Evolutionary conservation across 306 rosid genomes (phyloP).

Genomic region (Sicyos edulis): DNA sequence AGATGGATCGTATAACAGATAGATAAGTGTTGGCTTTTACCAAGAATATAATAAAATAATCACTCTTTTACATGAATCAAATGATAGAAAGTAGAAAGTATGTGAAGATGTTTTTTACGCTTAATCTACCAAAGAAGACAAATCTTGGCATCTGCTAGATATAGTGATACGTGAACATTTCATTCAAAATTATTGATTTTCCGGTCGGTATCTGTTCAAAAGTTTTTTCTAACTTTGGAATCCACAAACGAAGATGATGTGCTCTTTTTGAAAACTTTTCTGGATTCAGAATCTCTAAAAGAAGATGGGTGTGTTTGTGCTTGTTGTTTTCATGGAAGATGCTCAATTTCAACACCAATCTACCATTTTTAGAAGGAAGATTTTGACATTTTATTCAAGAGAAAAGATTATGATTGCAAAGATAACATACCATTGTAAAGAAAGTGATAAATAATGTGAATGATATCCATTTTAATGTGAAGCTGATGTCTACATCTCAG

Average conservation of each 20-base stretch:
- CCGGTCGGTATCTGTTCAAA: neutral
- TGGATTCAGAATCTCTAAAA: too few relatives aligned
- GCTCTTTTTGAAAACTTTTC: too few relatives aligned
- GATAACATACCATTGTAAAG: neutral
- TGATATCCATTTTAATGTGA: slow-evolving; percentile 2
- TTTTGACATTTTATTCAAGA: neutral
- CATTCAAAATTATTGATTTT: neutral
- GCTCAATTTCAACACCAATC: neutral
- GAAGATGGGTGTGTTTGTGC: neutral
- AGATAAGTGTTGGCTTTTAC: neutral
- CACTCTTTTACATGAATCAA: neutral
- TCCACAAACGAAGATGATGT: neutral
- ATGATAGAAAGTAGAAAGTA: too few relatives aligned
- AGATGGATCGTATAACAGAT: neutral
- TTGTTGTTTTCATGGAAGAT: neutral
- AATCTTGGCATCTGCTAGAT: neutral
- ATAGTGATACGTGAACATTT: neutral
- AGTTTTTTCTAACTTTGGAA: neutral
- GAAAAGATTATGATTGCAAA: neutral
- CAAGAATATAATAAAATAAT: neutral
- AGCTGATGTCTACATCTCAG: slow-evolving; percentile 5
- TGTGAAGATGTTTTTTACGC: neutral
- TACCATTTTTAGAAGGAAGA: slow-evolving; percentile 1
- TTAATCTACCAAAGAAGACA: neutral
- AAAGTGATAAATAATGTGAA: neutral